Conservation (phyloP, 2,329 filamentous ascomycete species). For the Aspergillus felis region DNA sequence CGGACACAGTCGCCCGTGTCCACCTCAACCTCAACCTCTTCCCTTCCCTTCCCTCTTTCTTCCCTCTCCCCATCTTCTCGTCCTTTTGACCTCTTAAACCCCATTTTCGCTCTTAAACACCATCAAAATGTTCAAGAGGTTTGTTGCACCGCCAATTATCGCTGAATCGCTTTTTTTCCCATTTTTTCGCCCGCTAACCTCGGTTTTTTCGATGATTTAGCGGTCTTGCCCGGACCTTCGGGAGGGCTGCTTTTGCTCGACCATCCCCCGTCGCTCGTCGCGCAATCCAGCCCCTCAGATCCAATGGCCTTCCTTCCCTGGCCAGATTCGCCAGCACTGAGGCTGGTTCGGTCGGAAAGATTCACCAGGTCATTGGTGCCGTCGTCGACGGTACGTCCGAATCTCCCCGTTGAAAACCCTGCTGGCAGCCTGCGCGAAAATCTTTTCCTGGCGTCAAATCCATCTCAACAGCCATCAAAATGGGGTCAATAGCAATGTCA, state of each 20-base stretch:
- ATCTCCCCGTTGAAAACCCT: conserved; percentile 20
- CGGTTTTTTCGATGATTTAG: conserved; percentile 37
- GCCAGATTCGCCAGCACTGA: conserved; percentile 62
- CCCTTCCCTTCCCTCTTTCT: conserved; percentile 27
- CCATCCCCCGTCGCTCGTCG: conserved; percentile 52
- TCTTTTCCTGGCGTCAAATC: conserved; percentile 38
- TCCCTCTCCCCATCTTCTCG: conserved; percentile 31
- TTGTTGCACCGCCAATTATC: conserved; percentile 29
- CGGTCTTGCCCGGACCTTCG: conserved; percentile 63
- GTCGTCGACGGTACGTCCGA: conserved; percentile 84
- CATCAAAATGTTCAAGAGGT: conserved; percentile 61
- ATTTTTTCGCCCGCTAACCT: conserved; percentile 12
- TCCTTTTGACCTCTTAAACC: conserved; percentile 33
- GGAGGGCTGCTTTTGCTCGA: conserved; percentile 56
- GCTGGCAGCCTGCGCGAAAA: conserved; percentile 35
- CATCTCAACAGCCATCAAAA: conserved; percentile 32
- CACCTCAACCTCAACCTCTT: conserved; percentile 26
- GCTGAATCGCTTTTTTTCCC: conserved; percentile 12
- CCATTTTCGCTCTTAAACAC: conserved; percentile 44
- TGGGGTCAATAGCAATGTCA: conserved; percentile 22
- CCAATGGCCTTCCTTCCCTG: conserved; percentile 56
- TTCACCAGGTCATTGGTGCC: conserved; percentile 90
- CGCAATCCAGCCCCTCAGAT: conserved; percentile 55
- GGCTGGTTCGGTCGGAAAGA: conserved; percentile 56
- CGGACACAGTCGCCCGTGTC: conserved; percentile 29